Evolutionary conservation across 768 basidiomycete species (phyloP).

Genomic region (Harrya chromipes): DNA sequence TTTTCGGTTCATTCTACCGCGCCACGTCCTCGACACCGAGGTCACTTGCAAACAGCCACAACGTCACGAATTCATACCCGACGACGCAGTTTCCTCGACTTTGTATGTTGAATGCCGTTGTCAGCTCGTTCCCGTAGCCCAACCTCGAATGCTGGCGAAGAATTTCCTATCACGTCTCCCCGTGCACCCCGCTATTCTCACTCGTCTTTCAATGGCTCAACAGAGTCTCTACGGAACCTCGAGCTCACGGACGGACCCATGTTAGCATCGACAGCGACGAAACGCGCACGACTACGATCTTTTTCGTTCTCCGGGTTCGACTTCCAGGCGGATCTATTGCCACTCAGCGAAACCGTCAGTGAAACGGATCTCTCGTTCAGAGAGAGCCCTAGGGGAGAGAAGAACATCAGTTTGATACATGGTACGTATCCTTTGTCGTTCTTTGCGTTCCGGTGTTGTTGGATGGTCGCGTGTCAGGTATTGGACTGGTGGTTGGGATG

Average conservation of each 20-base stretch:
- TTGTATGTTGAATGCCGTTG: conserved; percentile 18
- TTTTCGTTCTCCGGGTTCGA: conserved; percentile 77
- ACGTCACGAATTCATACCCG: neutral
- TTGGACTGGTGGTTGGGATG: conserved; percentile 78
- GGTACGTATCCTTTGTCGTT: conserved; percentile 43
- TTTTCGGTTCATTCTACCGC: too few species aligned
- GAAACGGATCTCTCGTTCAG: conserved; percentile 54
- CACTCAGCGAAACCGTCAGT: conserved; percentile 72
- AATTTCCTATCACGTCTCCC: conserved; percentile 5
- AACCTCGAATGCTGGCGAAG: conserved; percentile 10
- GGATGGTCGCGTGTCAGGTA: conserved; percentile 44
- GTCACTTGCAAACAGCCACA: too few species aligned
- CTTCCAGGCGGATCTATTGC: conserved; percentile 74
- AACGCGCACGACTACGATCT: conserved; percentile 43
- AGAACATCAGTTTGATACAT: conserved; percentile 72
- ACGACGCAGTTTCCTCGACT: neutral
- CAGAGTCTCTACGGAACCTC: conserved; percentile 72
- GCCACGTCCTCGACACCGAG: too few species aligned
- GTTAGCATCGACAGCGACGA: conserved; percentile 12
- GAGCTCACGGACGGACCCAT: conserved; percentile 70
- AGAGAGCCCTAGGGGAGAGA: conserved; percentile 60
- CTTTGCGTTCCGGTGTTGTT: neutral
- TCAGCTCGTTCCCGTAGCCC: conserved; percentile 19
- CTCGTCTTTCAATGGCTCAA: conserved; percentile 46
- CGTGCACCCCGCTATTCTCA: conserved; percentile 1